Percentiles rank a stretch among this genome's conserved stretches.
Conservation (phyloP, 352 stramenopile genomes). For the Pythium biforme region DNA sequence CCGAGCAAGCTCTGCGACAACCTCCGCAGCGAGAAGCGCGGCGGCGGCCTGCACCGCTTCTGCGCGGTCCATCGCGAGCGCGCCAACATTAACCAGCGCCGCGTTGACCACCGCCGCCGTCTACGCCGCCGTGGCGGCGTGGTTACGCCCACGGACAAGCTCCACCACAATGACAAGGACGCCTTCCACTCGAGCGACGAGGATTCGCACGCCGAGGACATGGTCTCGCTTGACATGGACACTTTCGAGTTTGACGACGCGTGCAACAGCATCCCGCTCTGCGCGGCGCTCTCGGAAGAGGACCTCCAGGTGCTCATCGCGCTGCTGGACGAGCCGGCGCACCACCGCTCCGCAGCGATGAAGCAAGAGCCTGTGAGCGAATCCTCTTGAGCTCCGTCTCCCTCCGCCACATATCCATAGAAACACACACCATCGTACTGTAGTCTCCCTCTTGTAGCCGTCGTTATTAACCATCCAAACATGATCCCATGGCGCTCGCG, state of each 20-base stretch:
- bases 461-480: neutral
- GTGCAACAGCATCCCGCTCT: slow-evolving; percentile 16
- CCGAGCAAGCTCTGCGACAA: slow-evolving; percentile 34
- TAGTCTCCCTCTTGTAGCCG: neutral
- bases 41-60: slow-evolving; percentile 29
- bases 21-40: slow-evolving; percentile 28
- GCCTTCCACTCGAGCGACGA: slow-evolving; percentile 17
- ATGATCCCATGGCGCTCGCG: slow-evolving; percentile 3
- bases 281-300: slow-evolving; percentile 12
- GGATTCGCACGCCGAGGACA: slow-evolving; percentile 10
- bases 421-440: neutral
- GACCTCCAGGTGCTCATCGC: slow-evolving; percentile 22
- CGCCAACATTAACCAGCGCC: slow-evolving; percentile 32
- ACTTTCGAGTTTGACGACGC: slow-evolving; percentile 9
- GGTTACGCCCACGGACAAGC: slow-evolving; percentile 10
- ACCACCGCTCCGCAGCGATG: too few relatives aligned
- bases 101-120: slow-evolving; percentile 25
- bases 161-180: slow-evolving; percentile 8
- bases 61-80: slow-evolving; percentile 31
- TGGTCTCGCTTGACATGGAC: slow-evolving; percentile 21
- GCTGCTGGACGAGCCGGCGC: slow-evolving; percentile 19
- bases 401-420: neutral
- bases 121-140: slow-evolving; percentile 14
- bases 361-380: slow-evolving; percentile 11
- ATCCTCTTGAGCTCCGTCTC: neutral